Evolutionary conservation across 2,329 filamentous ascomycete species (phyloP), one percentile per base, ranked within the genome.

Genomic region (Drechslerella dactyloides): DNA sequence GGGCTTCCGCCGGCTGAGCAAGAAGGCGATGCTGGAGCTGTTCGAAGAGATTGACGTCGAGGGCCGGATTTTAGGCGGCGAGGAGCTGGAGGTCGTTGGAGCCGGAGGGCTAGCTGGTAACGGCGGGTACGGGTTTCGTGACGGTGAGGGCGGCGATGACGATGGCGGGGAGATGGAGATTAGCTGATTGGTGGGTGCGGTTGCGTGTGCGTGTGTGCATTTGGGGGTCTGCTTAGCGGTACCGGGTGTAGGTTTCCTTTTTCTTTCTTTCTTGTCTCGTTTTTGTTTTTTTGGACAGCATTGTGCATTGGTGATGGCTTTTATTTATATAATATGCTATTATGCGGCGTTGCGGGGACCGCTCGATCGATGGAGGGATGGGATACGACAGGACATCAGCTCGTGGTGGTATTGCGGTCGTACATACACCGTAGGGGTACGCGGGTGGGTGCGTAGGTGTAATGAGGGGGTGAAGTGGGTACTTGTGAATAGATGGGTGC

Each of bases 1-100:
- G 35, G 93, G 90, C 0, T 99, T 97, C 82, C 84, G 92, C 69
- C 88, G 86, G 55, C 83, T 99, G 37, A 91, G 89, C 63, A 88
- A 90, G 61, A 83, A 85, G 58, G 90, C 91, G 21, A 83, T 99
- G 65, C 89, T 97, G 63, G 93, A 97, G 77, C 85, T 99, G 8
- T 96, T 91, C 61, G 91, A 96, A 79, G 93, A 96, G 78, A 90
- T 96, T 48, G 92, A 97, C 79, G 89, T 88, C 76, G 94, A 97
- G 77, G 92, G 93, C n/a, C 85, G 93, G 24, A 89, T 99, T 5
- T 85, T 97, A 4, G 90, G 90, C 59, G 93, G 93, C 48, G 90
- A 96, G 74, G 92, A 97, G 79, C 82, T 96, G 13, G 87, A 88
- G 74, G 81, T 84, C 66, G 82, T 87, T 1, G 84, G 84, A 10